Evolutionary conservation across 2,329 filamentous ascomycete species (phyloP), one percentile per base, ranked within the genome.

Genomic region (Davidsoniella virescens): DNA sequence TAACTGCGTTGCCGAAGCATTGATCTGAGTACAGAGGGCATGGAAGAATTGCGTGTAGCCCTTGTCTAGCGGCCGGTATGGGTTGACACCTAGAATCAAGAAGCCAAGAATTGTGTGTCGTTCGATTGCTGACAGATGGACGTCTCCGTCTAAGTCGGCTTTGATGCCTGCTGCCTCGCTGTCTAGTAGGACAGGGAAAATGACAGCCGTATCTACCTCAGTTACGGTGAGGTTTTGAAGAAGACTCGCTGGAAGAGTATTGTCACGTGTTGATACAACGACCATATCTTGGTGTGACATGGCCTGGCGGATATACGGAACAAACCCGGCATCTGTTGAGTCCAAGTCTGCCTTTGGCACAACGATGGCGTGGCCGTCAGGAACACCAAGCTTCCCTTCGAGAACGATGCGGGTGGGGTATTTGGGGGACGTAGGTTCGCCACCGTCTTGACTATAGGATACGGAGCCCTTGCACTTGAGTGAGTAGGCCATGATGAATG

Each of bases 141-240:
- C 29, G 59, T 93, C 70, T 17, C 20, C 14, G 7, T 92, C 70
- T 59, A 92, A 92, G 0, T 85, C 86, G 1, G 87, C 73, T 1
- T 84, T 79, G 2, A 73, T 74, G 50, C 87, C 83, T 2, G 78
- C 79, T 9, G 41, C 47, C 2, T 78, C 70, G 0, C 68, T 84
- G 0, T 82, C 88, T 0, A 84, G 82, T 57, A 87, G 79, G 14
- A 93, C 80, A 0, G 86, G 84, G 58, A 86, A 85, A 2, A 90
- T 72, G 4, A 90, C 82, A 14, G 86, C 75, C 1, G 80, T 78
- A 14, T 78, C 79, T 55, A 84, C 84, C 0, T 84, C 83, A 57
- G 80, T 70, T 72, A 76, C 82, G 48, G 79, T 65, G 18, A 92
- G 68, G 0, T 79, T 82, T 37, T 80, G 70, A 49, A 88, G 69